These are phyloP conservation scores for Cyberlindnera suaveolens DNA, from an alignment of 805 yeast genomes.

Conservation along the genomic window DNA sequence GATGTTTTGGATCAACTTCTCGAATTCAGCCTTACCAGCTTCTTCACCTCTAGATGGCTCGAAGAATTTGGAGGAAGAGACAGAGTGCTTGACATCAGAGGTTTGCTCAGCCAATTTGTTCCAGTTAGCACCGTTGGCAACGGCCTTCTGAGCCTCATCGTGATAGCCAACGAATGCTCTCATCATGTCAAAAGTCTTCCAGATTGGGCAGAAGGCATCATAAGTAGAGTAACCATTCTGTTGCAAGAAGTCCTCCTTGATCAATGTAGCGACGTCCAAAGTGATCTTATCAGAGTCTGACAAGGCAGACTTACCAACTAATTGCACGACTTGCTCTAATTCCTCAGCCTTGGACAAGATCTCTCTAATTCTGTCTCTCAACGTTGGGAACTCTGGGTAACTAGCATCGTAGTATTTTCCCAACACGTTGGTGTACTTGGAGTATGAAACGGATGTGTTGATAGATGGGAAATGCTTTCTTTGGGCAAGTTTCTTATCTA, in stretches of 20 bases:
- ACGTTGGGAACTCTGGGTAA: constrained; percentile 85
- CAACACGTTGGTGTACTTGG: constrained; percentile 88
- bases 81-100: constrained; percentile 85
- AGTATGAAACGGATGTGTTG: constrained; percentile 92
- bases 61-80: constrained; percentile 90
- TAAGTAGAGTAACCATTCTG: constrained; percentile 98
- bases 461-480: constrained; percentile 99
- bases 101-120: constrained; percentile 85
- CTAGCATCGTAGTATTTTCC: constrained; percentile 77
- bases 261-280: constrained; percentile 82
- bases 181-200: constrained; percentile 99
- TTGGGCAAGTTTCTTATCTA: constrained; percentile 97
- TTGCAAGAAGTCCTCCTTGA: constrained; percentile 97
- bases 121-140: constrained; percentile 92
- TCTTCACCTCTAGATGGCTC: constrained; percentile 91
- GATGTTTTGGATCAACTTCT: constrained; percentile 64
- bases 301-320: constrained; percentile 97
- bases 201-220: constrained; percentile 98
- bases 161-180: constrained; percentile 84
- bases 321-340: constrained; percentile 97
- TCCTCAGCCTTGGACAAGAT: constrained; percentile 96
- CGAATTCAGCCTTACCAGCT: constrained; percentile 71
- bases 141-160: constrained; percentile 97
- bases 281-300: constrained; percentile 96
- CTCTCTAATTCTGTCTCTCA: constrained; percentile 91